Conservation (phyloP, 2,329 filamentous ascomycete species). For the Bisporella sp. region DNA sequence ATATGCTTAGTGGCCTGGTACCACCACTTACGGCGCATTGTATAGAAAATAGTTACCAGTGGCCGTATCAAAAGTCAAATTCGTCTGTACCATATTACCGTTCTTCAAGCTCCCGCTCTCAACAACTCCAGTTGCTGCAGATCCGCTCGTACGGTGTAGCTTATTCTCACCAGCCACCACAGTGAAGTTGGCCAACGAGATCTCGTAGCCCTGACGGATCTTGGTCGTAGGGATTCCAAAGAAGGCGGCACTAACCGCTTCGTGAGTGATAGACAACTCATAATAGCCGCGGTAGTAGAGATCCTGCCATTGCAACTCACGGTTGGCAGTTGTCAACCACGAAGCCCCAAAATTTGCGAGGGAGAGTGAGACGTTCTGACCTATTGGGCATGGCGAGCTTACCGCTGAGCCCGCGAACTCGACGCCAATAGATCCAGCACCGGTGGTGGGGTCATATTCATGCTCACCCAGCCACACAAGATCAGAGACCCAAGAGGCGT, state of each 20-base stretch:
- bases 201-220: conserved; percentile 54
- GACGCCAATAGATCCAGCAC: conserved; percentile 50
- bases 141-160: conserved; percentile 31
- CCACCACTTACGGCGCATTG: not conserved
- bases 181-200: conserved; percentile 64
- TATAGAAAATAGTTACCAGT: conserved; percentile 13
- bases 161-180: conserved; percentile 55
- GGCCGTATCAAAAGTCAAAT: conserved; percentile 17
- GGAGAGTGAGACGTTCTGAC: conserved; percentile 48
- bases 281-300: conserved; percentile 70
- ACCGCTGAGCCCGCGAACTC: conserved; percentile 64
- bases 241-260: conserved; percentile 54
- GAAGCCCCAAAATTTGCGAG: conserved; percentile 41
- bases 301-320: conserved; percentile 66
- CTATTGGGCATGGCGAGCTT: conserved; percentile 49
- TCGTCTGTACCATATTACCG: conserved; percentile 10
- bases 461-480: conserved; percentile 50
- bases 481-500: conserved; percentile 58
- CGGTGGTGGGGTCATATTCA: conserved; percentile 45
- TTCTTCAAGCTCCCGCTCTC: conserved; percentile 49
- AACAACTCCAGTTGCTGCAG: conserved; percentile 30
- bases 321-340: conserved; percentile 43
- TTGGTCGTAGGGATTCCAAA: conserved; percentile 57
- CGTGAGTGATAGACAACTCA: conserved; percentile 50
- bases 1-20: too few species aligned